These are phyloP conservation scores for Ustulina deusta DNA, from an alignment of 2,329 filamentous ascomycete genomes.

Conservation along the genomic window DNA sequence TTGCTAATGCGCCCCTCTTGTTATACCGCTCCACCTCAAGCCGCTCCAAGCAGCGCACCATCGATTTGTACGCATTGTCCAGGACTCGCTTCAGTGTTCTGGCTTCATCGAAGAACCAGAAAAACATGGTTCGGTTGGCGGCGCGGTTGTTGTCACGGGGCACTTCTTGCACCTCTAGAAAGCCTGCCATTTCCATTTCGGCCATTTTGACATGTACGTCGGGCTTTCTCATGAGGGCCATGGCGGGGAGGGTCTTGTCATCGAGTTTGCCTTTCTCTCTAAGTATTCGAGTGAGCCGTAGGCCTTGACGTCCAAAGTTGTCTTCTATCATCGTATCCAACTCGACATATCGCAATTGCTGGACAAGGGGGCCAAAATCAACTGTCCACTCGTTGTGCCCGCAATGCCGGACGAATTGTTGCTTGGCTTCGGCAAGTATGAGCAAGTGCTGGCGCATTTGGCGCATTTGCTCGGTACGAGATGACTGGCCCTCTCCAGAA, in stretches of 20 bases:
- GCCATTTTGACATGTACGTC: constrained; percentile 88
- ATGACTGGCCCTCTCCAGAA: constrained; percentile 60
- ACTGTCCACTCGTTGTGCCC: constrained; percentile 83
- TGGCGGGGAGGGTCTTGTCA: constrained; percentile 85
- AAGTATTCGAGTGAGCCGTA: constrained; percentile 87
- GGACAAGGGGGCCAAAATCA: constrained; percentile 80
- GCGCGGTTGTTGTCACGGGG: constrained; percentile 86
- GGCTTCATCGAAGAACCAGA: constrained; percentile 90
- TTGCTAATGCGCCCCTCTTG: constrained; percentile 78
- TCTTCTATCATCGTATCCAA: constrained; percentile 85
- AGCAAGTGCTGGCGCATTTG: constrained; percentile 80
- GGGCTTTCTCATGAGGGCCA: constrained; percentile 85
- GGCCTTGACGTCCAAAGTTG: constrained; percentile 78
- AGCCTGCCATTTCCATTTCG: constrained; percentile 85
- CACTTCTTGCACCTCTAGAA: constrained; percentile 93
- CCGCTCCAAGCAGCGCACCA: constrained; percentile 86
- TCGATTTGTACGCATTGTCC: constrained; percentile 88
- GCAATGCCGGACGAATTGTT: constrained; percentile 76
- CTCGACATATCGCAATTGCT: constrained; percentile 78
- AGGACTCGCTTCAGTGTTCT: constrained; percentile 77
- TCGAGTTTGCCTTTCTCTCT: constrained; percentile 92
- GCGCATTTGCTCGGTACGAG: constrained; percentile 62
- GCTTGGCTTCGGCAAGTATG: constrained; percentile 75
- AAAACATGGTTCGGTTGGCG: constrained; percentile 85
- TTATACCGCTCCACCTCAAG: constrained; percentile 80